These are phyloP conservation scores for Ramularia endophylla DNA, from an alignment of 2,329 filamentous ascomycete genomes.

Conservation along the genomic window DNA sequence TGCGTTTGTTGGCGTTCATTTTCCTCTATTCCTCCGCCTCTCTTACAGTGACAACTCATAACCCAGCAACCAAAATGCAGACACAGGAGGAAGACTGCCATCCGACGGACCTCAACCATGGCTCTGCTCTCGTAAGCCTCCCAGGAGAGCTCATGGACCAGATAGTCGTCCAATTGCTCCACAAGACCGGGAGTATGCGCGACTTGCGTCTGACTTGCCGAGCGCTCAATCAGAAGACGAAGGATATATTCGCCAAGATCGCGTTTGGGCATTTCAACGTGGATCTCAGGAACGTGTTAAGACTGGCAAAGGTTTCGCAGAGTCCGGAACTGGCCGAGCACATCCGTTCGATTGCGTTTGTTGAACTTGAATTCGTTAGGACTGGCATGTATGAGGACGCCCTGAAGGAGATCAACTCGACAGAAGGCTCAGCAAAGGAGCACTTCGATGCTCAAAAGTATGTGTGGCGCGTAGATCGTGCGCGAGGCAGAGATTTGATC, in stretches of 20 bases:
- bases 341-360: background rate
- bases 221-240: background rate
- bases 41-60: no score
- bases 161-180: no score
- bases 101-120: no score
- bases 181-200: no score
- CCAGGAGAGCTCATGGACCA: no score
- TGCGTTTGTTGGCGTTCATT: no score
- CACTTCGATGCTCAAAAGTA: background rate
- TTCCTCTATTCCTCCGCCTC: no score
- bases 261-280: background rate
- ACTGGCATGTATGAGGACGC: background rate
- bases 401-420: background rate
- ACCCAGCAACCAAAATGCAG: no score
- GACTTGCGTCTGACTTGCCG: background rate
- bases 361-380: background rate
- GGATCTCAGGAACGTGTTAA: background rate
- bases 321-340: background rate
- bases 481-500: background rate
- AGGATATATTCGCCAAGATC: background rate
- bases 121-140: no score
- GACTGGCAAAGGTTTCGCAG: background rate
- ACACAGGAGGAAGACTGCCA: no score
- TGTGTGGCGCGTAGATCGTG: background rate
- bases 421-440: background rate